Conservation (phyloP, 179 eudicot genomes). For the Silene vulgaris region DNA sequence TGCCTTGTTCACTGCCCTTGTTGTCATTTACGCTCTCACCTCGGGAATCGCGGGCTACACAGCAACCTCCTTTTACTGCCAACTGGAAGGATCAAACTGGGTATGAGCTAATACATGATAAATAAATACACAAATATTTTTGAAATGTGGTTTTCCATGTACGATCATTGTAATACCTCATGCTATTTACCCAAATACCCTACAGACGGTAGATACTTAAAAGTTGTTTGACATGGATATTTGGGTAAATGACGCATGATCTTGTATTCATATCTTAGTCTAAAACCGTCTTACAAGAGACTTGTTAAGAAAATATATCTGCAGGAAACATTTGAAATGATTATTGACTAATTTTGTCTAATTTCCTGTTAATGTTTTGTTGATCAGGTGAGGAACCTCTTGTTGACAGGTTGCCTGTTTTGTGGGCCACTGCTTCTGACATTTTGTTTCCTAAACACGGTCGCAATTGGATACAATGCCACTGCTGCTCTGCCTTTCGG, state of each 20-base stretch:
- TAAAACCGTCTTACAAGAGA: too few species aligned
- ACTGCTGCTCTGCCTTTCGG: slow-evolving; percentile 48
- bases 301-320: background rate
- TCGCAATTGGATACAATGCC: slow-evolving; percentile 39
- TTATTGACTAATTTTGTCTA: slow-evolving; percentile 9
- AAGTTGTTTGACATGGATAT: too few species aligned
- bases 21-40: slow-evolving; percentile 25
- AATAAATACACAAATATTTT: too few species aligned
- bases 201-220: too few species aligned
- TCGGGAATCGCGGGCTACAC: slow-evolving; percentile 44
- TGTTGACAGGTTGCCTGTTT: slow-evolving; percentile 39
- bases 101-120: slow-evolving; percentile 18
- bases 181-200: too few species aligned
- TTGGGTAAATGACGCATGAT: too few species aligned
- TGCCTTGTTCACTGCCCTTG: slow-evolving; percentile 37
- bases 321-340: background rate
- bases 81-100: slow-evolving; percentile 43
- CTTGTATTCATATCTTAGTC: too few species aligned
- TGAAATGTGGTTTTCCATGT: too few species aligned
- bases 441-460: slow-evolving; percentile 45
- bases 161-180: too few species aligned
- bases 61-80: slow-evolving; percentile 41
- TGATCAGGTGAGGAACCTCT: slow-evolving; percentile 40
- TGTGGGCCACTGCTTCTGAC: slow-evolving; percentile 43
- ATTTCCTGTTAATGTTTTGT: slow-evolving; percentile 4